These are phyloP conservation scores for Suillus americanus DNA, from an alignment of 768 basidiomycete genomes.

Conservation along the genomic window DNA sequence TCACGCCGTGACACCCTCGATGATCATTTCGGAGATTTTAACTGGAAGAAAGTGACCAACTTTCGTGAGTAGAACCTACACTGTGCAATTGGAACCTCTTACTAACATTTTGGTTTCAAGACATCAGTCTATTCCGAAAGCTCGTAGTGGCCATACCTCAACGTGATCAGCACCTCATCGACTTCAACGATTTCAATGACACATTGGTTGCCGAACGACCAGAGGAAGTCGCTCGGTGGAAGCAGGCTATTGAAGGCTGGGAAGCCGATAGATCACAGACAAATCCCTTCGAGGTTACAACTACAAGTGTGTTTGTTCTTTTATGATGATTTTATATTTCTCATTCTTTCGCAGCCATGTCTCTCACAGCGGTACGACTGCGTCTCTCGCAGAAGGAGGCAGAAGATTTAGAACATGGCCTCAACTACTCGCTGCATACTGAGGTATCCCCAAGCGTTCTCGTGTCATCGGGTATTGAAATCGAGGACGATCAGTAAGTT, in stretches of 20 bases:
- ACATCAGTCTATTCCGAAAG: background rate
- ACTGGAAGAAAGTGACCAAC: no score
- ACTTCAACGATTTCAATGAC: background rate
- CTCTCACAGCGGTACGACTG: slow-evolving; percentile 6
- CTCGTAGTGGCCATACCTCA: background rate
- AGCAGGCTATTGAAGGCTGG: slow-evolving; percentile 17
- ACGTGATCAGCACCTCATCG: background rate
- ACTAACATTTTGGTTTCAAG: background rate
- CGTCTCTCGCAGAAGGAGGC: slow-evolving; percentile 12
- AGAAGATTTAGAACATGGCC: background rate
- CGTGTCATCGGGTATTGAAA: slow-evolving; percentile 13
- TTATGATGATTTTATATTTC: background rate
- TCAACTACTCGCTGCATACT: slow-evolving; percentile 2
- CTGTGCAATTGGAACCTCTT: background rate
- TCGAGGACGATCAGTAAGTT: slow-evolving; percentile 19
- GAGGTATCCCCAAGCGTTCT: slow-evolving; percentile 11
- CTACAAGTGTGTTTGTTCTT: background rate
- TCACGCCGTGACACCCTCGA: no score
- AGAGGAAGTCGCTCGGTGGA: slow-evolving; percentile 14
- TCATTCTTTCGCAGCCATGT: background rate
- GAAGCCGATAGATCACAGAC: slow-evolving; percentile 18
- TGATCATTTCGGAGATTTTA: no score
- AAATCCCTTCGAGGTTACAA: slow-evolving; percentile 23
- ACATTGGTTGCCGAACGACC: background rate
- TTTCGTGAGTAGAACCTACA: background rate